Percentiles rank a stretch among this genome's conserved stretches.
Conservation (phyloP, 352 stramenopile species). For the Phytopythium montanum region DNA sequence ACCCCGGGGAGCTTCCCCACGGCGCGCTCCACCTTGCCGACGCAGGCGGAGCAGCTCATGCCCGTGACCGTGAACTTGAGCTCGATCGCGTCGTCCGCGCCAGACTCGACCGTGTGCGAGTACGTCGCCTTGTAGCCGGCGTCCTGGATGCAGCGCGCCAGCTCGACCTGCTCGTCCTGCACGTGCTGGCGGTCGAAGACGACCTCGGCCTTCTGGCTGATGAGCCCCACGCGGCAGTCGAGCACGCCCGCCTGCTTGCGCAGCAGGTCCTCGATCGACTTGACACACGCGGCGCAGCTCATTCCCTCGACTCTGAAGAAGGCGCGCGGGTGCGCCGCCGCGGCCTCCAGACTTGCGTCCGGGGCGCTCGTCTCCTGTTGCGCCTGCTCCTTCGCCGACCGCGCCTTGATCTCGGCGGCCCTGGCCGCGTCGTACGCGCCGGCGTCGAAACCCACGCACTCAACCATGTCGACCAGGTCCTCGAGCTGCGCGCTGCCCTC, state of each 20-base stretch:
- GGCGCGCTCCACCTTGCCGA: slow-evolving; percentile 61
- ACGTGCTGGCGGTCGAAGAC: slow-evolving; percentile 77
- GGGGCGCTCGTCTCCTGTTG: slow-evolving; percentile 10
- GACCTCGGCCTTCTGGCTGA: slow-evolving; percentile 84
- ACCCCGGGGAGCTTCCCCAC: slow-evolving; percentile 70
- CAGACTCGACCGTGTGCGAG: slow-evolving; percentile 70
- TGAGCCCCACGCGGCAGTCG: slow-evolving; percentile 77
- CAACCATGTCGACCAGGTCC: slow-evolving; percentile 72
- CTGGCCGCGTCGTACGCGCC: slow-evolving; percentile 50
- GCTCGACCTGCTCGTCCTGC: slow-evolving; percentile 34
- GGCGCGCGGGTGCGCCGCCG: slow-evolving; percentile 46
- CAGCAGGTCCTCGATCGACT: slow-evolving; percentile 82
- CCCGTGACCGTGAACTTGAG: slow-evolving; percentile 74
- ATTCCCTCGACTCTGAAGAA: slow-evolving; percentile 85
- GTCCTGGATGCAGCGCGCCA: slow-evolving; percentile 64
- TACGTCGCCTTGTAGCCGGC: slow-evolving; percentile 79
- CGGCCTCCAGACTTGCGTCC: slow-evolving; percentile 28
- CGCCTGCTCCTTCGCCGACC: slow-evolving; percentile 33
- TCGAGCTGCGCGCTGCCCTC: slow-evolving; percentile 48
- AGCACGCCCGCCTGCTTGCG: slow-evolving; percentile 57
- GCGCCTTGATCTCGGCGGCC: slow-evolving; percentile 46
- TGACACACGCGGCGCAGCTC: slow-evolving; percentile 85
- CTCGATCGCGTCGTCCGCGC: slow-evolving; percentile 75
- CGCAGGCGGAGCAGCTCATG: slow-evolving; percentile 60
- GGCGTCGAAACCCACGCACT: slow-evolving; percentile 68